Percentiles rank a stretch among this genome's conserved stretches.
Evolutionary conservation across 176 grass and related monocot species (phyloP).

Genomic region (Oryza longistaminata): DNA sequence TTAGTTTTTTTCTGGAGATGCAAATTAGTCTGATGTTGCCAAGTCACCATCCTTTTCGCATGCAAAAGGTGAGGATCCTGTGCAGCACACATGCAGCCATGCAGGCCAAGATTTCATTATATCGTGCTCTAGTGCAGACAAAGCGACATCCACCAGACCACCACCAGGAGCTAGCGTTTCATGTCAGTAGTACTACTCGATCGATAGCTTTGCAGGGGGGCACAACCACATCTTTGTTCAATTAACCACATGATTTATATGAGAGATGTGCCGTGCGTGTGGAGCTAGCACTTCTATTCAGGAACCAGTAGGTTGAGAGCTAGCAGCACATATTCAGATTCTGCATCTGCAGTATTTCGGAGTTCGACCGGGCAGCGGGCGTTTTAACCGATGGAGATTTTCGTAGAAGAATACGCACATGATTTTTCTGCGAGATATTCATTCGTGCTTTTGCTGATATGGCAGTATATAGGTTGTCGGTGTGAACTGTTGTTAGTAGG

Average conservation of each 20-base stretch:
- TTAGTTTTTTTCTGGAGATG: neutral
- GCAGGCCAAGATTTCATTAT: neutral
- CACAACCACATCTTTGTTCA: neutral
- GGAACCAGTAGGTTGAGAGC: no score
- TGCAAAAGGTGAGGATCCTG: conserved; percentile 5
- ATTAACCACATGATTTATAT: neutral
- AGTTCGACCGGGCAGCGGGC: neutral
- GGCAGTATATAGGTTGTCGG: no score
- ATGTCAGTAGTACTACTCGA: neutral
- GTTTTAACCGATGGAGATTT: neutral
- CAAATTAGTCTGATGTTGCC: neutral
- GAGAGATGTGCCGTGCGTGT: neutral
- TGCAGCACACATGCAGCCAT: neutral
- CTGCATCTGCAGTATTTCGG: neutral
- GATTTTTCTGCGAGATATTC: neutral
- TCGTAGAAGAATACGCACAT: neutral
- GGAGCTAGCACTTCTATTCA: neutral
- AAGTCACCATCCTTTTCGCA: neutral
- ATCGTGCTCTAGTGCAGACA: neutral
- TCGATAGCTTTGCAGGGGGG: neutral
- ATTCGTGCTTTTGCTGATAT: no score
- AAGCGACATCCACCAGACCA: neutral
- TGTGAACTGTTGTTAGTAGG: no score
- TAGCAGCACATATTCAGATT: neutral
- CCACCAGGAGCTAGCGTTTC: neutral